Percentiles rank a stretch among this genome's conserved stretches.
Evolutionary conservation across 345 rosid genomes (phyloP).

Genomic region (Salix viminalis): DNA sequence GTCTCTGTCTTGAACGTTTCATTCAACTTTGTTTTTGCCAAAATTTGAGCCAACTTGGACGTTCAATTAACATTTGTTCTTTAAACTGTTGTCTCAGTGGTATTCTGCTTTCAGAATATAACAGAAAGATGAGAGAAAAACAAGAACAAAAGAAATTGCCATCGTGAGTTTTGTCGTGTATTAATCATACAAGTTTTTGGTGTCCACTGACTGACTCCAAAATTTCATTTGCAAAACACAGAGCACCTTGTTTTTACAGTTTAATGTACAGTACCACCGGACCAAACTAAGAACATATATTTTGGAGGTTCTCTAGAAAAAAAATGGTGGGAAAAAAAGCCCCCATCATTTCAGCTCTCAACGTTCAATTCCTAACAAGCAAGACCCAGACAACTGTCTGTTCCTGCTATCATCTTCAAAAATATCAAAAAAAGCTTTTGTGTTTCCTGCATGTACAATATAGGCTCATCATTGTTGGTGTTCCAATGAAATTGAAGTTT

Average conservation of each 20-base stretch:
- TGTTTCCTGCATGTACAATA: conserved; percentile 9
- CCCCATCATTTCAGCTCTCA: neutral
- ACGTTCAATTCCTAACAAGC: neutral
- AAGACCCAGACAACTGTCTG: conserved; percentile 1
- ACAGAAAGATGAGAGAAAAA: neutral
- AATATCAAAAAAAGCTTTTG: neutral
- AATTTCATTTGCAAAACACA: neutral
- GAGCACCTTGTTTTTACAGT: neutral
- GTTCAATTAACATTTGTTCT: too few species aligned
- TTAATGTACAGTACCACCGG: neutral
- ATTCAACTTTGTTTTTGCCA: too few species aligned
- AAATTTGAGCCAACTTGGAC: too few species aligned
- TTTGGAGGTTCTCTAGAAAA: neutral
- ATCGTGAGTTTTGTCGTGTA: neutral
- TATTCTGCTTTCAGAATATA: neutral
- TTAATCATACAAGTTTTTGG: neutral
- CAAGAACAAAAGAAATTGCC: neutral
- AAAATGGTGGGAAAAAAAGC: neutral
- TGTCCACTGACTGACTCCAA: neutral
- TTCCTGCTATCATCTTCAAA: neutral
- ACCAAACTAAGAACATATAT: neutral
- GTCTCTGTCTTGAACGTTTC: too few species aligned
- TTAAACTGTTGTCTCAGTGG: too few species aligned
- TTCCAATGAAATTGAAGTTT: neutral
- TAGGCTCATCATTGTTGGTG: conserved; percentile 8